Conservation (phyloP, 2,329 filamentous ascomycete species). For the Colletotrichum incanum region DNA sequence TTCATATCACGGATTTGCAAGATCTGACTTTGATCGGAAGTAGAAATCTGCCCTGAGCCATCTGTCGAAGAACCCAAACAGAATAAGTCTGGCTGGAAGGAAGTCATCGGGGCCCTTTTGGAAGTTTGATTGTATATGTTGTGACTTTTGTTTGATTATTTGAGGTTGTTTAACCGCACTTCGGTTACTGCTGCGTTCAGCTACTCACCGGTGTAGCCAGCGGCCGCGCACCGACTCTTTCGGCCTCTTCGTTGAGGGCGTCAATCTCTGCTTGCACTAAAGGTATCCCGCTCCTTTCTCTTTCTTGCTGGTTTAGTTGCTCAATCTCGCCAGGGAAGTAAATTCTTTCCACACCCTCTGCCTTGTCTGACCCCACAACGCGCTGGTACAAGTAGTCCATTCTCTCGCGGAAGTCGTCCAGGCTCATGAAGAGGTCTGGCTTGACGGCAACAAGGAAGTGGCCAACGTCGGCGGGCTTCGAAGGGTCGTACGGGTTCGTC, state of each 20-base stretch:
- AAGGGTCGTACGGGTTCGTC: slow-evolving; percentile 82
- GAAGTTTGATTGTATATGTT: neutral
- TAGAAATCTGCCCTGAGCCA: too few relatives aligned
- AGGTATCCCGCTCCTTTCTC: slow-evolving; percentile 71
- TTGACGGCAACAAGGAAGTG: slow-evolving; percentile 83
- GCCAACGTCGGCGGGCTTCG: slow-evolving; percentile 78
- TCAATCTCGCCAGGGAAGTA: slow-evolving; percentile 77
- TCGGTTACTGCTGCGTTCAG: neutral
- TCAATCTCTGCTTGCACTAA: slow-evolving; percentile 71
- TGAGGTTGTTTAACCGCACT: neutral
- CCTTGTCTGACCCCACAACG: slow-evolving; percentile 69
- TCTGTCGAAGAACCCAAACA: too few relatives aligned
- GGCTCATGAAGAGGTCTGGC: slow-evolving; percentile 80
- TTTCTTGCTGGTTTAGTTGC: slow-evolving; percentile 66
- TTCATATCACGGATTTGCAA: too few relatives aligned
- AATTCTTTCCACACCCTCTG: slow-evolving; percentile 70
- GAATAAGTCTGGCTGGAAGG: neutral
- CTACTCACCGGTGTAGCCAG: neutral
- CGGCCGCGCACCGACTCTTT: slow-evolving; percentile 56
- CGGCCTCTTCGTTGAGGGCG: slow-evolving; percentile 69
- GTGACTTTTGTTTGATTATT: neutral
- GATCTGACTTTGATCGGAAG: too few relatives aligned
- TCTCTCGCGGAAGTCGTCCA: slow-evolving; percentile 78
- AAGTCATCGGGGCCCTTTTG: neutral
- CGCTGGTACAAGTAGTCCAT: slow-evolving; percentile 70